phyloP scores from a whole-genome alignment of 768 basidiomycete species.

The Tephrocybe rancida region DNA sequence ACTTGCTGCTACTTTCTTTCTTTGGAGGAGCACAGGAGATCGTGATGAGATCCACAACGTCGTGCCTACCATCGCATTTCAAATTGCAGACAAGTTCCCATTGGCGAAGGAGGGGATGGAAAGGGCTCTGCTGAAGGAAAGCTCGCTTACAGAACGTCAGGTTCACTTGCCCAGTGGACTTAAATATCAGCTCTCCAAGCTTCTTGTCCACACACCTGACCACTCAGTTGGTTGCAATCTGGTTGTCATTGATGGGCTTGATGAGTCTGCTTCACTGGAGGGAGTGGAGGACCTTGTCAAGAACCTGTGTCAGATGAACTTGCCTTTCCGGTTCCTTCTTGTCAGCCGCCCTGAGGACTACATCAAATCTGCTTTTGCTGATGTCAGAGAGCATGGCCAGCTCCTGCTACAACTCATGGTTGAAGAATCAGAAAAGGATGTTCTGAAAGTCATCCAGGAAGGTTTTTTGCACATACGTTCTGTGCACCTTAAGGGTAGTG shows the following conservation, averaged over 20 bases:
- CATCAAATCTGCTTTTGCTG: not conserved
- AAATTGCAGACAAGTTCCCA: not conserved
- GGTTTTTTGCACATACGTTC: not conserved
- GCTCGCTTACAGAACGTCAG: not conserved
- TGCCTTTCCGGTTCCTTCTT: constrained; percentile 1
- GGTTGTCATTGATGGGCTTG: not conserved
- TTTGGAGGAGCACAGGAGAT: not conserved
- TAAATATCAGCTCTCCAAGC: not conserved
- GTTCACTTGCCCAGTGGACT: not conserved
- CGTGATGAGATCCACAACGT: not conserved
- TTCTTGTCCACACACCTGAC: not conserved
- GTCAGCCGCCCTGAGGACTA: not conserved
- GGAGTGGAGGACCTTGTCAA: not conserved
- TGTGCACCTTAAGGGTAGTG: not conserved
- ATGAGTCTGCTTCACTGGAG: not conserved
- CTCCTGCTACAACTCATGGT: not conserved
- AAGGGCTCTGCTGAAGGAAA: not conserved
- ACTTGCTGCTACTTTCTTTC: constrained; percentile 6
- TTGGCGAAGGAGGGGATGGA: not conserved
- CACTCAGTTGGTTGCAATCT: not conserved
- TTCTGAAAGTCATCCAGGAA: not conserved
- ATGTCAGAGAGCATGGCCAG: not conserved
- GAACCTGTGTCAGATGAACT: not conserved
- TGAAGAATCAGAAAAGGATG: not conserved
- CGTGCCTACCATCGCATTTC: constrained; percentile 1